Conservation (phyloP, 2,329 filamentous ascomycete species). For the Metarhizium brunneum region DNA sequence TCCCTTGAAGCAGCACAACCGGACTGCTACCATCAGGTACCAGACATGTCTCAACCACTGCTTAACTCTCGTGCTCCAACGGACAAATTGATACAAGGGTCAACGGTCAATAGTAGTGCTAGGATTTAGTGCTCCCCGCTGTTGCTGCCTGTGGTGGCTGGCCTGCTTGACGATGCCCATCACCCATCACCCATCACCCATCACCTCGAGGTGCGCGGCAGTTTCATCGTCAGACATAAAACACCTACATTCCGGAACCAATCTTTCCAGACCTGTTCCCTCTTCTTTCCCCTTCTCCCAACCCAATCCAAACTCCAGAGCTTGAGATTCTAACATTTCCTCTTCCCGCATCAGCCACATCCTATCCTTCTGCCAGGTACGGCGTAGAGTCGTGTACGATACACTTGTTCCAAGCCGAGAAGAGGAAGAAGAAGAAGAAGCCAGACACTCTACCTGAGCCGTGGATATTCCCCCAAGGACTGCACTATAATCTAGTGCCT, state of each 20-base stretch:
- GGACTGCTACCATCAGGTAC: no score
- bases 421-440: not conserved
- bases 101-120: not conserved
- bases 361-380: not conserved
- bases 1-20: no score
- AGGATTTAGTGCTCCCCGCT: not conserved
- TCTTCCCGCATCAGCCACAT: not conserved
- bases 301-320: not conserved
- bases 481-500: conserved; percentile 8
- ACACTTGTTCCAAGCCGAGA: not conserved
- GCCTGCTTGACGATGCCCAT: no score
- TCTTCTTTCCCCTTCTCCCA: not conserved
- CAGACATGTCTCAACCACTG: no score
- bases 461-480: conserved; percentile 1
- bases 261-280: not conserved
- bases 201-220: not conserved
- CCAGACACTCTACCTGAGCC: not conserved
- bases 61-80: no score
- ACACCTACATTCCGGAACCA: not conserved
- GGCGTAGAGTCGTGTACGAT: not conserved
- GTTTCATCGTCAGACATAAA: conserved; percentile 7
- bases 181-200: no score
- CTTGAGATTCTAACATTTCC: not conserved
- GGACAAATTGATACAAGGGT: no score
- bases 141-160: not conserved